A percentile compares a stretch with the other conserved stretches of the same genome.
Conservation (phyloP, 306 rosid species). For the cucumber (Cucumis sativus) region Cucumber_9930_V3 NC_026656.2:5582001-5582500, state of each 20-base stretch:
- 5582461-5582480: slow-evolving; percentile 9
- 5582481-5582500: slow-evolving; percentile 13
- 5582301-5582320: slow-evolving; percentile 58
- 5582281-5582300: slow-evolving; percentile 60
- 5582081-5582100: slow-evolving; percentile 50
- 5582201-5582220: slow-evolving; percentile 86
- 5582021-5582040: slow-evolving; percentile 54
- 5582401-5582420: slow-evolving; percentile 76
- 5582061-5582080: slow-evolving; percentile 31
- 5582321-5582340: slow-evolving; percentile 51
- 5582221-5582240: slow-evolving; percentile 67
- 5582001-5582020: slow-evolving; percentile 64
- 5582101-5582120: slow-evolving; percentile 72
- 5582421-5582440: slow-evolving; percentile 72
- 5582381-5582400: slow-evolving; percentile 60
- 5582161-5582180: slow-evolving; percentile 78
- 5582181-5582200: slow-evolving; percentile 61
- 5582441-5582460: slow-evolving; percentile 61
- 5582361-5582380: slow-evolving; percentile 46
- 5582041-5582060: slow-evolving; percentile 38
- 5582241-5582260: slow-evolving; percentile 65
- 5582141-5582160: slow-evolving; percentile 76
- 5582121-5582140: slow-evolving; percentile 62
- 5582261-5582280: slow-evolving; percentile 62
- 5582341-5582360: slow-evolving; percentile 46